These are phyloP conservation scores for Tuber umbilicatum DNA, from an alignment of 495 filamentous ascomycete species.

Conservation along the genomic window DNA sequence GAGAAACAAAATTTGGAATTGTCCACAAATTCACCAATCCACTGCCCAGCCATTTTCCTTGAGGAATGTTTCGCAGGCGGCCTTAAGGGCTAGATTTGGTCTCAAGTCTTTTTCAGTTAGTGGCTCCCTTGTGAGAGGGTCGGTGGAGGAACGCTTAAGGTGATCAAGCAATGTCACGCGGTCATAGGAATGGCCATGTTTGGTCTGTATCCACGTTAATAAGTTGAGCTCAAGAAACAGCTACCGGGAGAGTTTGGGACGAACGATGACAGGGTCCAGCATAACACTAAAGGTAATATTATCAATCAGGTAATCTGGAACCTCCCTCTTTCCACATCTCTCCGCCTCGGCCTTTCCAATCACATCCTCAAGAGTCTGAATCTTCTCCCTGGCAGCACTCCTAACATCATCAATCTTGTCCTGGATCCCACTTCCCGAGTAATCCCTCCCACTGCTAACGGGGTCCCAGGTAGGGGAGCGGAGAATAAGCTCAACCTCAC, in stretches of 20 bases:
- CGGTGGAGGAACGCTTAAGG: conserved; percentile 62
- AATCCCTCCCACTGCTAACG: neutral
- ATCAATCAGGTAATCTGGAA: conserved; percentile 83
- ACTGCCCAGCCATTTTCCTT: conserved; percentile 87
- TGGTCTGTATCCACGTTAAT: conserved; percentile 49
- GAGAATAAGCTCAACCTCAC: conserved; percentile 18
- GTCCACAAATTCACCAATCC: conserved; percentile 59
- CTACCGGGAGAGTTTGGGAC: conserved; percentile 26
- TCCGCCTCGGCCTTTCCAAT: conserved; percentile 59
- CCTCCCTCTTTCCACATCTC: conserved; percentile 52
- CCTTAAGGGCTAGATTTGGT: conserved; percentile 74
- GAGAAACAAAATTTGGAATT: neutral
- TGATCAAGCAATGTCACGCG: conserved; percentile 81
- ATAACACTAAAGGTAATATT: conserved; percentile 86
- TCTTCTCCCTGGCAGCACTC: conserved; percentile 43
- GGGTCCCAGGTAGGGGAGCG: conserved; percentile 6
- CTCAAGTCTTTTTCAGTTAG: conserved; percentile 65
- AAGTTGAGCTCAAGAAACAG: neutral
- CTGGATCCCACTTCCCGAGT: conserved; percentile 42
- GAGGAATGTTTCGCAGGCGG: conserved; percentile 78
- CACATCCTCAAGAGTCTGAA: conserved; percentile 52
- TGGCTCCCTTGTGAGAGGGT: conserved; percentile 76
- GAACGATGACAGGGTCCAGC: conserved; percentile 79
- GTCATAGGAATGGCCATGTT: conserved; percentile 83
- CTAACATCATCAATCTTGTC: conserved; percentile 50